Base-by-base conservation (phyloP, 345 rosid species). In the Anacardium occidentale region DNA sequence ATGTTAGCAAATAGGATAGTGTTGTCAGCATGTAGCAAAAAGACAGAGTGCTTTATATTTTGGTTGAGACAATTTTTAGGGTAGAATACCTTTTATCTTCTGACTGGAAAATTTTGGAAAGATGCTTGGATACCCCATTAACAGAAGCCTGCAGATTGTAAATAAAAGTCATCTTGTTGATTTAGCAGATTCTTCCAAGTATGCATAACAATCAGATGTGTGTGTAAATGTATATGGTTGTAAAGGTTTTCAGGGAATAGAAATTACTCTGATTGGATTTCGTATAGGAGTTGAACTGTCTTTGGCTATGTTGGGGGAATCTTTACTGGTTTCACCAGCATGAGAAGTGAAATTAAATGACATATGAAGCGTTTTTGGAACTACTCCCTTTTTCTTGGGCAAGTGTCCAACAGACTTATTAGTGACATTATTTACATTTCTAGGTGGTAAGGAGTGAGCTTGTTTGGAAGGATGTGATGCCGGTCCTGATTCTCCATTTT, bases 81-180 rank as follows among this genome's bases (percentile, higher is more conserved):
- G 48, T 24, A 66, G 24, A 68, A 21, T 77, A 94, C 96, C 97
- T 90, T 77, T 73, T 85, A 58, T 82, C 78, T 77, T 80, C 84
- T 58, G 83, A 61, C 22, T 64, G 85, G 50, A 40, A 79, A 70
- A 37, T 74, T 58, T 55, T 71, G 72, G 79, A 71, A 81, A 87
- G 80, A 76, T 69, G 82, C 76, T 77, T 74, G n/a, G 85, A 72
- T 72, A 62, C 76, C 66, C 64, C 79, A 67, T 51, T 57, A 79
- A 74, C 66, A 69, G 91, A 83, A 64, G 80, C 88, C 93, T 92
- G 69, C 77, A 71, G 29, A 66, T 75, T 51, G 71, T 58, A 54
- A 66, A 75, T 13, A 44, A 13, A 72, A 61, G 4, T 57, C 48
- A 51, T 55, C 77, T 63, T 45, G 14, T 24, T 69, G 48, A 24